Base-by-base conservation (phyloP, 495 filamentous ascomycete genomes). In the Lasiosphaeria hispida region DNA sequence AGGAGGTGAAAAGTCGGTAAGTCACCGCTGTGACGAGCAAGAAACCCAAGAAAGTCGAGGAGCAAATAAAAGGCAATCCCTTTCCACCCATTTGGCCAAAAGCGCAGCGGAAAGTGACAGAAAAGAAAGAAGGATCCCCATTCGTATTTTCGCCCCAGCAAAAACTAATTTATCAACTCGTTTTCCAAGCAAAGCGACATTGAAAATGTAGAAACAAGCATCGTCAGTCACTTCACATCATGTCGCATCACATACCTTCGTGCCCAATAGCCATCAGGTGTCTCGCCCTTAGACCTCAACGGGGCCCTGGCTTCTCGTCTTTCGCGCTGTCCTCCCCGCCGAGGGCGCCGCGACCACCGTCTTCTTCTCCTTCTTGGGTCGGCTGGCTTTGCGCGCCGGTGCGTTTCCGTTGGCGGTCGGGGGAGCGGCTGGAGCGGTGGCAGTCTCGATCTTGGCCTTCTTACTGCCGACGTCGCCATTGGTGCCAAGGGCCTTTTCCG, bases 271-370 rank as follows among this genome's bases (percentile, higher is more conserved):
- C 34, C 10, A 48, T 36, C n/a, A 23, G 10, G 23, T 30, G 23
- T 54, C 38, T 49, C 10, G 36, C 23, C 9, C 49, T 64, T 7
- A 55, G 39, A 55, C 35, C 17, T 75, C 69, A 10, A 66, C 70
- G 3, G 71, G 67, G 0, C 76, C 76, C 60, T 80, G 77, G 48
- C 75, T 77, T 53, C 76, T 65, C 9, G 75, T 80, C 64, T 73
- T 76, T 33, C 75, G 65, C 48, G 57, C 55, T 0, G 77, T 75
- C 41, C 61, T 67, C 0, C 77, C 75, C 7, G 73, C 71, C 10
- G 70, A 50, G 0, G 69, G 53, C 8, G 61, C 33, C 23, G 23
- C 5, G 23, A 30, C 23, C 23, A 30, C 23, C n/a, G 48, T 52
- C 38, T 66, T 75, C 35, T 72, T 66, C 17, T 73, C 62, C 59